Conservation (phyloP, 495 filamentous ascomycete species). For the Chaetomium cochliodes region DNA sequence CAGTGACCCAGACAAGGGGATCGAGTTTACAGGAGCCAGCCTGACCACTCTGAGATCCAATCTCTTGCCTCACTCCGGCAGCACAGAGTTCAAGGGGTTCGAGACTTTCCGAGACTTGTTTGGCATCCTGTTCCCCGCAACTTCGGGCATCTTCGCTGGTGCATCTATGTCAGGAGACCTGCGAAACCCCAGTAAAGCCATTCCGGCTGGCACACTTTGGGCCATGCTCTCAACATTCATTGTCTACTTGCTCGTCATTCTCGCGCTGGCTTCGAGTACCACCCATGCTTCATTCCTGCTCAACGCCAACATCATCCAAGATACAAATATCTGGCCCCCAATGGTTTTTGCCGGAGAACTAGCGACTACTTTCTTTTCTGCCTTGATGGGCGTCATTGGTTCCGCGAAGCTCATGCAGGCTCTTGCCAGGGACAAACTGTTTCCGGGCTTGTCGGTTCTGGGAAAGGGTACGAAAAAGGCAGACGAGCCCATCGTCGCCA, state of each 20-base stretch:
- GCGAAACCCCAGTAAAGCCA: slow-evolving; percentile 77
- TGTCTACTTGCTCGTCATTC: slow-evolving; percentile 71
- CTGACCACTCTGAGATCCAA: slow-evolving; percentile 67
- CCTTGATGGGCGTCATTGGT: slow-evolving; percentile 82
- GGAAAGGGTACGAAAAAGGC: slow-evolving; percentile 69
- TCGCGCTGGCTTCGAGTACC: slow-evolving; percentile 77
- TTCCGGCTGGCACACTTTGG: slow-evolving; percentile 76
- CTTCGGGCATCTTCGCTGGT: slow-evolving; percentile 66
- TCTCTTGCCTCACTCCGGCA: slow-evolving; percentile 56
- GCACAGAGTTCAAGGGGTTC: slow-evolving; percentile 50
- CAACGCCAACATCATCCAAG: slow-evolving; percentile 76
- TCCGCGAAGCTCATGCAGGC: slow-evolving; percentile 87
- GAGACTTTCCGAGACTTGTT: slow-evolving; percentile 83
- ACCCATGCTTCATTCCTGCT: slow-evolving; percentile 70
- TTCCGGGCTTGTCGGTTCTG: slow-evolving; percentile 74
- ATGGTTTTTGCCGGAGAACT: slow-evolving; percentile 80
- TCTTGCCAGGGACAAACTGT: slow-evolving; percentile 73
- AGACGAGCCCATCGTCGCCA: slow-evolving; percentile 76
- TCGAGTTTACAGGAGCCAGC: slow-evolving; percentile 76
- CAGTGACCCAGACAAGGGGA: slow-evolving; percentile 55
- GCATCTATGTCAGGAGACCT: slow-evolving; percentile 90
- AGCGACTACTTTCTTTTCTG: slow-evolving; percentile 79
- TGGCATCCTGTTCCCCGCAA: slow-evolving; percentile 83
- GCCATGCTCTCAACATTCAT: slow-evolving; percentile 74
- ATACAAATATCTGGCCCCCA: slow-evolving; percentile 69